These are phyloP conservation scores for Suillus variegatus DNA, from an alignment of 768 basidiomycete species.

Conservation along the genomic window DNA sequence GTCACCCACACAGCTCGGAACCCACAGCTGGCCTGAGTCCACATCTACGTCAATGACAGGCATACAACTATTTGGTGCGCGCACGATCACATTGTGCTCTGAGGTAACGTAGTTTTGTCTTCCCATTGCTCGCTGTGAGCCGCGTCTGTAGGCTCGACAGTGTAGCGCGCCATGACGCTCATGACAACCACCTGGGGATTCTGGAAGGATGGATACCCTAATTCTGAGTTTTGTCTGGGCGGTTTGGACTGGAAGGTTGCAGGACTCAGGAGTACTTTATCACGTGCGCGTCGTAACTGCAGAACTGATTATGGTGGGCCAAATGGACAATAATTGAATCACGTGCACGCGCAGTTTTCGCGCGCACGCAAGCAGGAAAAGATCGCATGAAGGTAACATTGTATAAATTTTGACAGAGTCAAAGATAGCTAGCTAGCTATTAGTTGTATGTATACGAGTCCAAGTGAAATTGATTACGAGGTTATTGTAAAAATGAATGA, in stretches of 20 bases:
- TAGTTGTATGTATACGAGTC: no score
- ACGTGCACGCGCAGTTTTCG: no score
- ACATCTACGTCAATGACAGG: constrained; percentile 96
- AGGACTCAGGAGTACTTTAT: background rate
- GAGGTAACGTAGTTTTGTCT: constrained; percentile 95
- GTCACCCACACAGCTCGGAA: constrained; percentile 97
- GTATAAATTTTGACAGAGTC: no score
- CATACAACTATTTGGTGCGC: constrained; percentile 89
- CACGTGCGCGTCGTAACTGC: background rate
- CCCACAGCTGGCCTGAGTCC: constrained; percentile 98
- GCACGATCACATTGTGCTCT: constrained; percentile 81
- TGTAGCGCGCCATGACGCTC: constrained; percentile 67
- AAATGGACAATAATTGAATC: no score
- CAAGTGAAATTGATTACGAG: no score
- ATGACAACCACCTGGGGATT: no score
- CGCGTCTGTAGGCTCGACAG: constrained; percentile 97
- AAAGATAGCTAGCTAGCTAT: no score
- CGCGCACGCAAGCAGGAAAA: no score
- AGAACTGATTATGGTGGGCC: no score
- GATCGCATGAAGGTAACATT: no score
- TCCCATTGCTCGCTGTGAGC: constrained; percentile 96
- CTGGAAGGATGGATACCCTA: constrained; percentile 92
- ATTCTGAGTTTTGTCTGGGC: constrained; percentile 40
- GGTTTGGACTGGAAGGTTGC: constrained; percentile 44
- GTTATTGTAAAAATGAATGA: no score